A percentile compares a stretch with the other conserved stretches of the same genome.
Evolutionary conservation across 768 basidiomycete genomes (phyloP).

Genomic region (Amanita rubescens): DNA sequence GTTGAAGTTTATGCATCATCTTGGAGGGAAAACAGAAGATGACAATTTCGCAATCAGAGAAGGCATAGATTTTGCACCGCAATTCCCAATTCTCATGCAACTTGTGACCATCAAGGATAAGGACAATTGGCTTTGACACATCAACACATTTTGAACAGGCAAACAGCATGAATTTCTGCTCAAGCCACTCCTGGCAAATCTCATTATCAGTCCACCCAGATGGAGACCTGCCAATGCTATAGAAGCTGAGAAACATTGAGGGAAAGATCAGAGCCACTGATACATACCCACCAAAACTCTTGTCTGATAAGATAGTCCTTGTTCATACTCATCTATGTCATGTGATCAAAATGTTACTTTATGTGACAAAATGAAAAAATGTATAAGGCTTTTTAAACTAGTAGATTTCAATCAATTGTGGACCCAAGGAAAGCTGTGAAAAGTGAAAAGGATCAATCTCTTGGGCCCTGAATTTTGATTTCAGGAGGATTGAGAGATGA

Average conservation of each 20-base stretch:
- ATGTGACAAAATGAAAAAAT: not conserved
- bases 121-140: slow-evolving; percentile 25
- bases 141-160: slow-evolving; percentile 15
- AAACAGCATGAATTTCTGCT: slow-evolving; percentile 29
- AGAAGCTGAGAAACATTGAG: not conserved
- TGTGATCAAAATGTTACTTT: not conserved
- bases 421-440: not conserved
- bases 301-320: slow-evolving; percentile 1
- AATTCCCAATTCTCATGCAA: slow-evolving; percentile 29
- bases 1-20: slow-evolving; percentile 34
- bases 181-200: slow-evolving; percentile 26
- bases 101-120: slow-evolving; percentile 37
- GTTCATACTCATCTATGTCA: not conserved
- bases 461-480: not conserved
- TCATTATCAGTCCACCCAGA: not conserved
- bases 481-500: not conserved
- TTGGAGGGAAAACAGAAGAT: slow-evolving; percentile 6
- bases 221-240: slow-evolving; percentile 4
- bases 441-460: not conserved
- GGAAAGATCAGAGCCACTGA: slow-evolving; percentile 31
- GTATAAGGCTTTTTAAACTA: not conserved
- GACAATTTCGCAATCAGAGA: slow-evolving; percentile 26
- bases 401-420: not conserved
- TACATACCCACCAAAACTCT: slow-evolving; percentile 31
- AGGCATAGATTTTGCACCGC: slow-evolving; percentile 23